Evolutionary conservation across 192 early-diverging fungal genomes (phyloP).

Genomic region (Phlyctochytrium planicorne): DNA sequence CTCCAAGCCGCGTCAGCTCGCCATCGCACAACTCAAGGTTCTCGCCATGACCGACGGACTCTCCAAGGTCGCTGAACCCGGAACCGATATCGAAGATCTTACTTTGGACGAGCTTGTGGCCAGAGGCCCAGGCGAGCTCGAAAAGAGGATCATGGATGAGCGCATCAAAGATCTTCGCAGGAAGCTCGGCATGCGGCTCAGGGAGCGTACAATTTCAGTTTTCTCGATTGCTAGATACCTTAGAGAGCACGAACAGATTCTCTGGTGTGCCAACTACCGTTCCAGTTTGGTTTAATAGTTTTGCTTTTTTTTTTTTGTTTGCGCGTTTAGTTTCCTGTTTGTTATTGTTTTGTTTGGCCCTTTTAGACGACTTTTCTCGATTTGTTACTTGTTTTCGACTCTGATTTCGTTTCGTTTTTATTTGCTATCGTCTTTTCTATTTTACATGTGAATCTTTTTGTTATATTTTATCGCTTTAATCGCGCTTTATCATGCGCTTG

Average conservation of each 20-base stretch:
- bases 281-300: too few relatives aligned
- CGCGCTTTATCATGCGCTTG: too few relatives aligned
- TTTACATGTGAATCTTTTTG: too few relatives aligned
- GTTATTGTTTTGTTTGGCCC: too few relatives aligned
- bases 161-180: conserved; percentile 23
- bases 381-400: too few relatives aligned
- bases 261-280: conserved; percentile 23
- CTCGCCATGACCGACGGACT: conserved; percentile 44
- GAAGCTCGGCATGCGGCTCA: conserved; percentile 34
- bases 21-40: conserved; percentile 37
- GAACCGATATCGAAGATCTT: background rate
- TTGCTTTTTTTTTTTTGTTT: too few relatives aligned
- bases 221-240: conserved; percentile 47
- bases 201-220: conserved; percentile 34
- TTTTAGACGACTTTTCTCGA: too few relatives aligned
- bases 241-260: conserved; percentile 46
- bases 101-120: conserved; percentile 32
- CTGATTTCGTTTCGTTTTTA: too few relatives aligned
- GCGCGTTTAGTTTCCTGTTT: too few relatives aligned
- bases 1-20: conserved; percentile 37
- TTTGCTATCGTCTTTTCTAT: too few relatives aligned
- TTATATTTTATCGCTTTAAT: too few relatives aligned
- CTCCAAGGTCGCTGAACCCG: conserved; percentile 17
- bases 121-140: conserved; percentile 20
- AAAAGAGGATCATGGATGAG: conserved; percentile 38